A percentile compares a stretch with the other conserved stretches of the same genome.
Conservation (phyloP, 257 asterid genomes). For the Nicotiana tabacum region DNA sequence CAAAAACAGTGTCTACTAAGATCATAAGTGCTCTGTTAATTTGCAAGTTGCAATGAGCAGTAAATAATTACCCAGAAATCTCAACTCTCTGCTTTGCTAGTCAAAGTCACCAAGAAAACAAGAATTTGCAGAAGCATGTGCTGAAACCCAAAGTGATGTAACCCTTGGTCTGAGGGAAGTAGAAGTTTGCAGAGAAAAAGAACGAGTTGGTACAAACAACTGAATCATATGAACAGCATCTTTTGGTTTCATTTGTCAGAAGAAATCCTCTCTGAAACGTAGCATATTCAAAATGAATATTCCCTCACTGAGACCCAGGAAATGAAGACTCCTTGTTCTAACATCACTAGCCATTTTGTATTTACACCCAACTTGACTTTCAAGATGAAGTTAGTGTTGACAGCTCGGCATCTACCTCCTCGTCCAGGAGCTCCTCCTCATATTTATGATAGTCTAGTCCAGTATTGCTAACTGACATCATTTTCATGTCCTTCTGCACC, state of each 20-base stretch:
- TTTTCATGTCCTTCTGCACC: conserved; percentile 40
- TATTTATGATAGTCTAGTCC: background rate
- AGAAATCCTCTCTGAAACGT: background rate
- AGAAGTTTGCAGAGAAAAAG: background rate
- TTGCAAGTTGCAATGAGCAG: background rate
- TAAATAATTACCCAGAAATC: background rate
- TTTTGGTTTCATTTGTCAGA: background rate
- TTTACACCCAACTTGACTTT: background rate
- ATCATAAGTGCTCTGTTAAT: background rate
- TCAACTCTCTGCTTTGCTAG: background rate
- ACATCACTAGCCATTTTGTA: background rate
- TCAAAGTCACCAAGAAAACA: background rate
- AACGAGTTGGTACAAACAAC: background rate
- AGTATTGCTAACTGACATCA: conserved; percentile 22
- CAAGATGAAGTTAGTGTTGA: background rate
- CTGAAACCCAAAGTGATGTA: background rate
- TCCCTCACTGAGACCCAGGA: background rate
- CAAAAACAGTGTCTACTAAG: background rate
- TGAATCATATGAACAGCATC: background rate
- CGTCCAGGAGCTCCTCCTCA: background rate
- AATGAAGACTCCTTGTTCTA: background rate
- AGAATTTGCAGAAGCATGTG: background rate
- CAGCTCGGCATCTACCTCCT: background rate
- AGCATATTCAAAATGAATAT: background rate
- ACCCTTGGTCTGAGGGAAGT: background rate